Conservation (phyloP, 768 basidiomycete species). For the Leccinum disarticulatum region DNA sequence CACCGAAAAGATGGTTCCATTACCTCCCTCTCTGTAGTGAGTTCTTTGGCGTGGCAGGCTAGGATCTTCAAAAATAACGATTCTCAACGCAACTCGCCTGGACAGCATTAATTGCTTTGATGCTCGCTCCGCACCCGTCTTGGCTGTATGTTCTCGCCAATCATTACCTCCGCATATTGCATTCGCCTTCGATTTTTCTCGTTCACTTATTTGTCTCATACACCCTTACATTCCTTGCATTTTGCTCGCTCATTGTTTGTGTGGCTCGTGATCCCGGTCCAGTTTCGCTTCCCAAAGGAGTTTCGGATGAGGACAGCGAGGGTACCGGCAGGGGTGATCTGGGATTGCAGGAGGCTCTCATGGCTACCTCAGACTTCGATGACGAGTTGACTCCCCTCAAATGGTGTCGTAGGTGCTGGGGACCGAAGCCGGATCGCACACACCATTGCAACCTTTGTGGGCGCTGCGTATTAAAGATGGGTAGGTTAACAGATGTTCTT, state of each 20-base stretch:
- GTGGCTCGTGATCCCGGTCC: slow-evolving; percentile 76
- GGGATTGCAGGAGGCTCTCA: slow-evolving; percentile 60
- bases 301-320: slow-evolving; percentile 28
- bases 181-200: slow-evolving; percentile 45
- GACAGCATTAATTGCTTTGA: slow-evolving; percentile 50
- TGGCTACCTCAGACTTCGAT: slow-evolving; percentile 48
- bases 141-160: slow-evolving; percentile 64
- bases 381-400: slow-evolving; percentile 55
- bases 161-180: slow-evolving; percentile 59
- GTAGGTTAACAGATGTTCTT: slow-evolving; percentile 39
- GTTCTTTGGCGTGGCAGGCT: slow-evolving; percentile 18
- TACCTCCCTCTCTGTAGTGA: slow-evolving; percentile 58
- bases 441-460: slow-evolving; percentile 79
- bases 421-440: slow-evolving; percentile 73
- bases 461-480: slow-evolving; percentile 84
- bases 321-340: slow-evolving; percentile 41
- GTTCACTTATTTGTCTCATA: slow-evolving; percentile 61
- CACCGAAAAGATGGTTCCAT: slow-evolving; percentile 52
- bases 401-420: slow-evolving; percentile 82
- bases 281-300: slow-evolving; percentile 32
- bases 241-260: slow-evolving; percentile 73
- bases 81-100: slow-evolving; percentile 5
- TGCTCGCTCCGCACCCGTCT: slow-evolving; percentile 75
- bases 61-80: neutral
- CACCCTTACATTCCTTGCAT: slow-evolving; percentile 63